Percentiles rank a stretch among this genome's conserved stretches.
These are phyloP conservation scores for Xylaria intraflava DNA, from an alignment of 495 filamentous ascomycete species.

Conservation along the genomic window DNA sequence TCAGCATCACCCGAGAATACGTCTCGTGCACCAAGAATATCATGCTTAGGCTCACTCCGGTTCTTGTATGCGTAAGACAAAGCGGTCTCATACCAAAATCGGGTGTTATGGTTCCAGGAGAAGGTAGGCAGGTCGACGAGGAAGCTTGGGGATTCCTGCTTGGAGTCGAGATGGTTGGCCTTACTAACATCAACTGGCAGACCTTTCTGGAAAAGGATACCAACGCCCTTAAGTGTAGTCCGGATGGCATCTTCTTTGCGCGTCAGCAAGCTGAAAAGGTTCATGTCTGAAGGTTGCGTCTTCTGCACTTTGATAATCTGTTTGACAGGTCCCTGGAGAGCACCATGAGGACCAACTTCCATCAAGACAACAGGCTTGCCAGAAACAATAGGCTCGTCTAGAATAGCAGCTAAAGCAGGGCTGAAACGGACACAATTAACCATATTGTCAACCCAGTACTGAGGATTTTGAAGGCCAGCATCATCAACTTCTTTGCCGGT, in stretches of 20 bases:
- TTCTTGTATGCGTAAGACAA: slow-evolving; percentile 37
- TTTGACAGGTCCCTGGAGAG: slow-evolving; percentile 45
- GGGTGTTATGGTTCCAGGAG: slow-evolving; percentile 34
- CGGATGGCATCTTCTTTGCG: slow-evolving; percentile 27
- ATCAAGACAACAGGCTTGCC: slow-evolving; percentile 28
- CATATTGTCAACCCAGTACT: slow-evolving; percentile 41
- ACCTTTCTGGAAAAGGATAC: slow-evolving; percentile 30
- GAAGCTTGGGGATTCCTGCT: slow-evolving; percentile 14
- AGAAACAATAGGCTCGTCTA: slow-evolving; percentile 10
- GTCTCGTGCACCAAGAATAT: slow-evolving; percentile 37
- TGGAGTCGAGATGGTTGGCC: slow-evolving; percentile 20
- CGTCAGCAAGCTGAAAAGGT: slow-evolving; percentile 17
- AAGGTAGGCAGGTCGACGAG: slow-evolving; percentile 30
- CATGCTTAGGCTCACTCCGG: slow-evolving; percentile 32
- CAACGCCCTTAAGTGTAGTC: slow-evolving; percentile 25
- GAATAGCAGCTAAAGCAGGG: slow-evolving; percentile 22
- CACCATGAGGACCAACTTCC: slow-evolving; percentile 53
- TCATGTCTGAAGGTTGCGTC: slow-evolving; percentile 6
- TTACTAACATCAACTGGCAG: slow-evolving; percentile 34
- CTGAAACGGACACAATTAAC: slow-evolving; percentile 36
- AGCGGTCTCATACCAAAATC: slow-evolving; percentile 36
- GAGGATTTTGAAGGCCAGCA: slow-evolving; percentile 20
- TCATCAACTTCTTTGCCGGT: slow-evolving; percentile 26
- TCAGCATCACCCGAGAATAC: slow-evolving; percentile 28
- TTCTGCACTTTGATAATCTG: slow-evolving; percentile 33